These are phyloP conservation scores for Pilaira anomala DNA, from an alignment of 192 early-diverging fungal genomes.

Conservation along the genomic window DNA sequence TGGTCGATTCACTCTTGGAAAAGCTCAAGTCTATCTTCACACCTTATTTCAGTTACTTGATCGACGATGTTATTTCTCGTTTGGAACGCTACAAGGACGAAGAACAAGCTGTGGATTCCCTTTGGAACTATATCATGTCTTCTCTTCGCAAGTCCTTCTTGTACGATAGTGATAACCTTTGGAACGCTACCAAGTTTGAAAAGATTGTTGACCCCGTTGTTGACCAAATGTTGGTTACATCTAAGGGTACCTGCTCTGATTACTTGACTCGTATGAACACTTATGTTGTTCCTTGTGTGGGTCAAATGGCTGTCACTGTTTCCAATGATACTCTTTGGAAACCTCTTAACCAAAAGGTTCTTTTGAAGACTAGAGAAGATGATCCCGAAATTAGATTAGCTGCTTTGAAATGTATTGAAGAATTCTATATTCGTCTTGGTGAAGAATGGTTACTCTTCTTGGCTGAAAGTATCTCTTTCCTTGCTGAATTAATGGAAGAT, in stretches of 20 bases:
- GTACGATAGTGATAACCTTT: slow-evolving; percentile 67
- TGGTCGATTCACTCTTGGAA: slow-evolving; percentile 41
- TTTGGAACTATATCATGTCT: slow-evolving; percentile 73
- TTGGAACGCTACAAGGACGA: slow-evolving; percentile 49
- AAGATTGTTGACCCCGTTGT: slow-evolving; percentile 71
- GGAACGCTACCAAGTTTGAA: slow-evolving; percentile 72
- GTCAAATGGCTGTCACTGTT: slow-evolving; percentile 75
- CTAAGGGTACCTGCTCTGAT: slow-evolving; percentile 27
- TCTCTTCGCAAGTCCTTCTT: slow-evolving; percentile 64
- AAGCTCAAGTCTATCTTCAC: slow-evolving; percentile 64
- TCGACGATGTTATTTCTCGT: slow-evolving; percentile 62
- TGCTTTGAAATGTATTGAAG: slow-evolving; percentile 66
- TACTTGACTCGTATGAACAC: slow-evolving; percentile 56
- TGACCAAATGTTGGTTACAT: slow-evolving; percentile 69
- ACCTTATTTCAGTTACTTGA: slow-evolving; percentile 74
- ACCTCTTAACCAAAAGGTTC: slow-evolving; percentile 74
- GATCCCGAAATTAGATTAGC: slow-evolving; percentile 66
- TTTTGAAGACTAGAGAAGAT: slow-evolving; percentile 77
- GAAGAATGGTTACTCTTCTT: slow-evolving; percentile 91
- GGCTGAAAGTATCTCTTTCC: slow-evolving; percentile 91
- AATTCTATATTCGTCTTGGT: slow-evolving; percentile 84
- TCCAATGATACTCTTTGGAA: slow-evolving; percentile 86
- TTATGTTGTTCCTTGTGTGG: slow-evolving; percentile 73
- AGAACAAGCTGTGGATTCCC: slow-evolving; percentile 44
- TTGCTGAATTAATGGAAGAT: slow-evolving; percentile 96